phyloP scores from a whole-genome alignment of 495 filamentous ascomycete species.

The Delitschia confertaspora region DNA sequence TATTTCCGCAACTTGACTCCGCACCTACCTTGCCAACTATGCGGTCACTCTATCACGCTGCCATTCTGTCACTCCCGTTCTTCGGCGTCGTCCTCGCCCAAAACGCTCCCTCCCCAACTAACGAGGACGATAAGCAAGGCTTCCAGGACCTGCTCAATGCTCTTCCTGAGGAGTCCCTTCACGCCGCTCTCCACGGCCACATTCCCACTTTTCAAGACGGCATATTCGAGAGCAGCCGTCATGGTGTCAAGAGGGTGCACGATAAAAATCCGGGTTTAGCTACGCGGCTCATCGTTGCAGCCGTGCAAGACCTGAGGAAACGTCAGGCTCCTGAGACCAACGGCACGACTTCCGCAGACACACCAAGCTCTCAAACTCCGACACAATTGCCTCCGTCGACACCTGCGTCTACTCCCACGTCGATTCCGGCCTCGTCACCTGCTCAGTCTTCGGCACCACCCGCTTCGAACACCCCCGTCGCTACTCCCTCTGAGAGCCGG shows the following conservation, averaged over 20 bases:
- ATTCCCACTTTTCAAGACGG: slow-evolving; percentile 39
- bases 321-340: slow-evolving; percentile 23
- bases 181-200: slow-evolving; percentile 37
- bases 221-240: slow-evolving; percentile 38
- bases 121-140: slow-evolving; percentile 15
- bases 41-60: slow-evolving; percentile 25
- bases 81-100: slow-evolving; percentile 4
- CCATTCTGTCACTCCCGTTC: slow-evolving; percentile 26
- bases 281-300: slow-evolving; percentile 32
- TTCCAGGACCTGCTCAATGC: slow-evolving; percentile 38
- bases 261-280: slow-evolving; percentile 38
- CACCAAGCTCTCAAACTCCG: background rate
- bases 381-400: background rate
- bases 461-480: no score
- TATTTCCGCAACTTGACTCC: no score
- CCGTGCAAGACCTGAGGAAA: slow-evolving; percentile 31
- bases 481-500: background rate
- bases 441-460: no score
- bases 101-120: slow-evolving; percentile 9
- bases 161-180: slow-evolving; percentile 36
- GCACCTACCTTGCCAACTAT: no score
- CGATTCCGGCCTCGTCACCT: slow-evolving; percentile 3
- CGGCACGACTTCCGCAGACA: slow-evolving; percentile 6
- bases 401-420: background rate
- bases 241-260: slow-evolving; percentile 38